These are phyloP conservation scores for Verticillium longisporum DNA, from an alignment of 2,329 filamentous ascomycete species.

Conservation along the genomic window DNA sequence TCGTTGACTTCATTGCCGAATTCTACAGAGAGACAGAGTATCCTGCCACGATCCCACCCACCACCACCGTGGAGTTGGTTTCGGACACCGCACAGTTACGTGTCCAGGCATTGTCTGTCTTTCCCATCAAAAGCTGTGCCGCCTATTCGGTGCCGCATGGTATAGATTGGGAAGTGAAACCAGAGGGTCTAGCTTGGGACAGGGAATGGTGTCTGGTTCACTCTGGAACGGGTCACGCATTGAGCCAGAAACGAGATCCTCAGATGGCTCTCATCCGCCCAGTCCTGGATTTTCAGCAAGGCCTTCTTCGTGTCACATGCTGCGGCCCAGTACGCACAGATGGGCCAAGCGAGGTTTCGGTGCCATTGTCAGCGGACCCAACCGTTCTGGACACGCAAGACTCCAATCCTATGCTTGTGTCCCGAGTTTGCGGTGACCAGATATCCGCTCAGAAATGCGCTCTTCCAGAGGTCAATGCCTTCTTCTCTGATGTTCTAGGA, in stretches of 20 bases:
- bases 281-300: conserved; percentile 60
- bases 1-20: conserved; percentile 65
- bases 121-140: conserved; percentile 91
- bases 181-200: conserved; percentile 88
- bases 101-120: conserved; percentile 66
- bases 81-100: not conserved
- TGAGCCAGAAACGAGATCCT: conserved; percentile 85
- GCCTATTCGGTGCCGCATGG: conserved; percentile 63
- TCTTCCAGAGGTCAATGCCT: conserved; percentile 57
- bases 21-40: conserved; percentile 46
- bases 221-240: conserved; percentile 70
- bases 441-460: conserved; percentile 67
- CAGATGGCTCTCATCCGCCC: conserved; percentile 82
- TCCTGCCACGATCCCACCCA: not conserved
- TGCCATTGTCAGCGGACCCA: conserved; percentile 65
- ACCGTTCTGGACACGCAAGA: conserved; percentile 38
- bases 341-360: conserved; percentile 30
- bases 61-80: not conserved
- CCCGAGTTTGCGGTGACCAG: conserved; percentile 77
- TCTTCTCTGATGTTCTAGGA: conserved; percentile 70
- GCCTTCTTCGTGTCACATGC: conserved; percentile 57
- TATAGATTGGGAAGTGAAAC: conserved; percentile 65
- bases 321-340: conserved; percentile 21
- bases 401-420: conserved; percentile 36
- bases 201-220: conserved; percentile 95